Evolutionary conservation across 2,329 filamentous ascomycete species (phyloP), one percentile per base, ranked within the genome.

Genomic region (Trichoderma hamatum): DNA sequence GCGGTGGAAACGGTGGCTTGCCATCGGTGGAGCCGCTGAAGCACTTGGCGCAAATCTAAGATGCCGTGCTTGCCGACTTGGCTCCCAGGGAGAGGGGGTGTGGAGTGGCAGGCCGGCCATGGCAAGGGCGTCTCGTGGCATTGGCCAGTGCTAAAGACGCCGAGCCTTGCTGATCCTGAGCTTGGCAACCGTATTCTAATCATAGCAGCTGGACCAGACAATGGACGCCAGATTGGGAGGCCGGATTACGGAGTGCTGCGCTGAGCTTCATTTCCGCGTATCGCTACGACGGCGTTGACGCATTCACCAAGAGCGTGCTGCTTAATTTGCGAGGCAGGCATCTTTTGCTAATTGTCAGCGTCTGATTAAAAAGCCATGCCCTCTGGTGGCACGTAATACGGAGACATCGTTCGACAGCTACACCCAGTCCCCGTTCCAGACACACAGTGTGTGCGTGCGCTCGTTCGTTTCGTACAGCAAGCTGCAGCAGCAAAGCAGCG

Each of bases 61-160:
- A 63, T 70, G 68, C 68, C 68, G 68, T 70, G 46, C 56, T 67
- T 68, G 64, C 68, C 68, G 68, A 70, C 68, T 70, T 70, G 68
- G 68, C 68, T 67, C 43, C 49, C 26, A 60, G 64, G 64, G 43
- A 30, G 52, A 43, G 68, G 68, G 55, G 67, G 46, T 49, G 46
- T 64, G 66, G 46, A 26, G 54, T 30, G 19, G 19, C 16, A 13
- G 36, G 19, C 28, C 39, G 26, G 58, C 30, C 21, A 55, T 46
- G 62, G 51, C 62, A 65, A 65, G 62, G 62, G 62, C 62, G 36
- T 58, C 64, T 67, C 64, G 54, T 67, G 64, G 62, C 62, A 65
- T 46, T 32, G 51, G 55, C 52, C 62, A 65, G 49, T 64, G 61
- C 61, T 54, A 46, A 43, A 55, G 43, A 30, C 46, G 54, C 54